Percentiles rank a stretch among this genome's conserved stretches.
These are phyloP conservation scores for Areca catechu DNA, from an alignment of 176 grass and related monocot species.

Conservation along the genomic window DNA sequence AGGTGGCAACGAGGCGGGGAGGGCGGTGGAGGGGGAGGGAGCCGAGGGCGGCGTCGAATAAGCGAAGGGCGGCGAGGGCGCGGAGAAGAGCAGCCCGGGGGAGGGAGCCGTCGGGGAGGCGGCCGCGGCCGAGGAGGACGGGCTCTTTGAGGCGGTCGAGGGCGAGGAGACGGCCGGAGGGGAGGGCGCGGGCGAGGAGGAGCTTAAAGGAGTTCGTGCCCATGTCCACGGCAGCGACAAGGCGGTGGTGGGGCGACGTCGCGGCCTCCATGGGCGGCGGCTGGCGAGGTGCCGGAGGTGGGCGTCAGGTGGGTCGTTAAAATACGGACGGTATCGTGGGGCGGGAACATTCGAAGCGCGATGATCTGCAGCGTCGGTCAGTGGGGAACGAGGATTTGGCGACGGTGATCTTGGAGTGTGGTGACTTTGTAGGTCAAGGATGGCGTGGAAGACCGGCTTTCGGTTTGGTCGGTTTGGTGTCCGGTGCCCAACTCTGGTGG, in stretches of 20 bases:
- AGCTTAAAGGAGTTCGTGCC: conserved; percentile 13
- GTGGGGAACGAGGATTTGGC: no score
- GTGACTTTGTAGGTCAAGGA: no score
- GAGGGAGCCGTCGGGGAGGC: conserved; percentile 5
- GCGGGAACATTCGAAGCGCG: no score
- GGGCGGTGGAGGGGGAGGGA: background rate
- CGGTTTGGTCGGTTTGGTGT: no score
- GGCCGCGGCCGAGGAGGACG: conserved; percentile 10
- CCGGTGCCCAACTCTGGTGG: no score
- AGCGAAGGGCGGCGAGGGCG: conserved; percentile 4
- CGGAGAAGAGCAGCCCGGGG: background rate
- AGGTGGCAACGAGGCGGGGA: conserved; percentile 3
- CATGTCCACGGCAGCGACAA: conserved; percentile 3
- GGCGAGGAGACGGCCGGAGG: conserved; percentile 3
- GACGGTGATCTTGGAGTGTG: no score
- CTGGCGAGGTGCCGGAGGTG: background rate
- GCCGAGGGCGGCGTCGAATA: background rate
- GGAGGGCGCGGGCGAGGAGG: background rate
- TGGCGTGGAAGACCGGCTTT: no score
- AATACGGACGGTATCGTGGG: no score
- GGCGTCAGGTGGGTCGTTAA: no score
- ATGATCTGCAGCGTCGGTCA: no score
- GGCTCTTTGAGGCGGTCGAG: conserved; percentile 4
- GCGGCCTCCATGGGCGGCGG: background rate
- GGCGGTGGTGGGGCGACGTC: background rate